These are phyloP conservation scores for Tilletia indica DNA, from an alignment of 1,284 basidiomycete species.

Conservation along the genomic window DNA sequence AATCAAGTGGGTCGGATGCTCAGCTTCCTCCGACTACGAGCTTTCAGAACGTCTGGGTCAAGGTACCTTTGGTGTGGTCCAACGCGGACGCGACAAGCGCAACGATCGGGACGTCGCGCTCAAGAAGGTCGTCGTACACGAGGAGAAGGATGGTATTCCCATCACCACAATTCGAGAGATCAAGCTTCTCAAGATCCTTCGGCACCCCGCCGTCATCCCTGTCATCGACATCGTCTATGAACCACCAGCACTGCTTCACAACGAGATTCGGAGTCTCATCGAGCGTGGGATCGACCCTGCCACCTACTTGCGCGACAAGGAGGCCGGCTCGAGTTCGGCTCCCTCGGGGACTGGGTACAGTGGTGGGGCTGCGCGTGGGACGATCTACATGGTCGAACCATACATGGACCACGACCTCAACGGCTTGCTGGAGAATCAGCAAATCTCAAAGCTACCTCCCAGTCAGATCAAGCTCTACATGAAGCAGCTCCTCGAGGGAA, in stretches of 20 bases:
- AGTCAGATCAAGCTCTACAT: constrained; percentile 87
- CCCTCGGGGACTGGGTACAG: background rate
- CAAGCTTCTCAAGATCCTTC: constrained; percentile 86
- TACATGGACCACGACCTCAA: constrained; percentile 99
- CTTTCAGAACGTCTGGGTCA: constrained; percentile 50
- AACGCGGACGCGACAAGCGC: constrained; percentile 48
- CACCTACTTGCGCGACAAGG: background rate
- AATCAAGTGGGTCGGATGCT: constrained; percentile 4
- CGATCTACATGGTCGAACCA: constrained; percentile 92
- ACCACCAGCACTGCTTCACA: constrained; percentile 19
- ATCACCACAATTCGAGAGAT: constrained; percentile 98
- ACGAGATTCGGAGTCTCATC: constrained; percentile 18
- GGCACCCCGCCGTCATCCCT: constrained; percentile 80
- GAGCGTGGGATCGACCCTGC: constrained; percentile 30
- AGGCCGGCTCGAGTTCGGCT: background rate
- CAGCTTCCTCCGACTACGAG: constrained; percentile 32
- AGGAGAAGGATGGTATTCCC: constrained; percentile 83
- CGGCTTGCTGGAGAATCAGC: constrained; percentile 73
- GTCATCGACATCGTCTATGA: constrained; percentile 82
- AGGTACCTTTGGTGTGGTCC: constrained; percentile 56
- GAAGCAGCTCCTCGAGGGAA: constrained; percentile 89
- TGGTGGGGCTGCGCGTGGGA: constrained; percentile 57
- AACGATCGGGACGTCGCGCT: constrained; percentile 75
- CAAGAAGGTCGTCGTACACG: constrained; percentile 93
- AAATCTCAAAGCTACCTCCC: constrained; percentile 56